Evolutionary conservation across 2,329 filamentous ascomycete genomes (phyloP), one percentile per base, ranked within the genome.

Genomic region (Calonectria pseudoturangicola): DNA sequence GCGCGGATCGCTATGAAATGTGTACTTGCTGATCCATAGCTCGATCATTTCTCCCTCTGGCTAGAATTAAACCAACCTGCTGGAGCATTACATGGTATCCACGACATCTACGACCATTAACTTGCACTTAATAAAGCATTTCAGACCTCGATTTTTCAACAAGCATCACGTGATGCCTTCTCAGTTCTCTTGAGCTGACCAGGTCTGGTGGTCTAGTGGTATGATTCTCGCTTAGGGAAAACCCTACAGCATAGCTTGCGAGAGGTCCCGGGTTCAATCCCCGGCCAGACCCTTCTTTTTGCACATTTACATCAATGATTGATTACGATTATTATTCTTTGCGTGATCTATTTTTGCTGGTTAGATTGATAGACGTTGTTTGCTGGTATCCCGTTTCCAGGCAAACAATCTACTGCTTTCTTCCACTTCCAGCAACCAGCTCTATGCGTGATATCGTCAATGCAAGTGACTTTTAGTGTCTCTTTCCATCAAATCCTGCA

Each of bases 151-250:
- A 0, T 9, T 4, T 41, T 4, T 13, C 68, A 70, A 33, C 41
- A 33, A 70, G 33, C 68, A 66, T 70, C 68, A 70, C 68, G 68
- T 70, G 68, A 70, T 70, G 50, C 28, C 58, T 25, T 21, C 3
- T n/a, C n/a, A 62, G 41, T 45, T 66, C 68, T 36, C 41, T 21
- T 13, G n/a, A 66, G 62, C 68, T 66, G 58, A 21, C 4, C 13
- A 9, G 86, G 85, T 86, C 85, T 85, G 85, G 83, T 91, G 88
- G 89, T 90, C 89, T 91, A 91, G 90, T 89, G 90, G 90, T 92
- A 92, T 92, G 89, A 92, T 92, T 92, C 90, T 91, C 89, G 90
- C 90, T 92, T 92, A 92, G 90, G 90, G 90, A 82, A 78, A 75
- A 85, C 83, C 83, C 83, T 82, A 76, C 66, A 82, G 82, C 82